These are phyloP conservation scores for Athelia sp. DNA, from an alignment of 1,284 basidiomycete species.

Conservation along the genomic window DNA sequence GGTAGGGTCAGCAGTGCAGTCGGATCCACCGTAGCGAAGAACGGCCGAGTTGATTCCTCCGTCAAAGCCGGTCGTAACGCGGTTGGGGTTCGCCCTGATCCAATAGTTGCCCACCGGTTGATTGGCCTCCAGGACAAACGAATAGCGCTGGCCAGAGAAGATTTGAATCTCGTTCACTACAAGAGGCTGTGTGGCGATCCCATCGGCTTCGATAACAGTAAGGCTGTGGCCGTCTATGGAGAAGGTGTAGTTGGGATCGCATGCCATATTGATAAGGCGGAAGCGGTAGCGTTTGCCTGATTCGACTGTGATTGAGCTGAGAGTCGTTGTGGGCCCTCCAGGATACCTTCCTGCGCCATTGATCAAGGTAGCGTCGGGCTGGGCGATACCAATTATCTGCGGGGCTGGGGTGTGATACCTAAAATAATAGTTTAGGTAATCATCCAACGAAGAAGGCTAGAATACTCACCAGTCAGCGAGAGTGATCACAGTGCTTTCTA, in stretches of 20 bases:
- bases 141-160: too few relatives aligned
- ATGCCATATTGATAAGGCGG: too few relatives aligned
- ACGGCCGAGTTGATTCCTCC: conserved; percentile 29
- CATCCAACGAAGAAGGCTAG: conserved; percentile 9
- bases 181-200: conserved; percentile 14
- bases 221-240: conserved; percentile 37
- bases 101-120: conserved; percentile 33
- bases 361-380: conserved; percentile 23
- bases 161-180: too few relatives aligned
- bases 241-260: too few relatives aligned
- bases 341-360: conserved; percentile 32
- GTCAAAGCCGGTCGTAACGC: conserved; percentile 12
- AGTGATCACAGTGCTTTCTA: background rate
- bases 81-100: too few relatives aligned
- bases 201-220: conserved; percentile 31
- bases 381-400: conserved; percentile 13
- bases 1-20: conserved; percentile 7
- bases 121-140: too few relatives aligned
- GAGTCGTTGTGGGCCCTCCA: too few relatives aligned
- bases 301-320: too few relatives aligned
- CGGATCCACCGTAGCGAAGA: conserved; percentile 25
- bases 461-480: background rate
- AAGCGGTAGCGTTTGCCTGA: conserved; percentile 32
- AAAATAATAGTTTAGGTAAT: background rate
- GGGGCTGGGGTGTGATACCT: background rate